Percentiles rank a stretch among this genome's conserved stretches.
Evolutionary conservation across 306 rosid genomes (phyloP).

Genomic region (Vigna radiata): DNA sequence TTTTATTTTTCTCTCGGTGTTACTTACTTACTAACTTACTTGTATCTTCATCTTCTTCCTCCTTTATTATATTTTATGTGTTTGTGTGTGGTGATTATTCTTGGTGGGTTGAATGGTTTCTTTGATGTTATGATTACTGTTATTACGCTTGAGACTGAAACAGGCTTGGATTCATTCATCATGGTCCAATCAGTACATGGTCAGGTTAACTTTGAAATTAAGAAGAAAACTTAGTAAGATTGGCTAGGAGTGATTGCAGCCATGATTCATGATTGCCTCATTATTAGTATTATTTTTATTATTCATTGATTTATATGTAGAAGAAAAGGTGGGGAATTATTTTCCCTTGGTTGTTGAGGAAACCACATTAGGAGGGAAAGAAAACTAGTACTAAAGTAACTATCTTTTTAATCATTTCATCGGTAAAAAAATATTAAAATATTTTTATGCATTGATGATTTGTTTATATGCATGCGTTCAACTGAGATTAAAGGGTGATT

Average conservation of each 20-base stretch:
- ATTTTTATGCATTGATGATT: too few relatives aligned
- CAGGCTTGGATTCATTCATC: constrained; percentile 2
- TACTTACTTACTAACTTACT: constrained; percentile 10
- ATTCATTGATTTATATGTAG: background rate
- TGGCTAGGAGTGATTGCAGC: constrained; percentile 10
- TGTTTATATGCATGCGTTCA: background rate
- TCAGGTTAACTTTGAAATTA: constrained; percentile 11
- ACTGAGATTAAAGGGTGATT: background rate
- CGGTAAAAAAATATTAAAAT: background rate
- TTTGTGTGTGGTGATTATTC: background rate
- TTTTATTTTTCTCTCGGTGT: background rate
- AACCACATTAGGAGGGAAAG: background rate
- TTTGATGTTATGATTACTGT: constrained; percentile 30
- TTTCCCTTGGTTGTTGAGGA: constrained; percentile 43
- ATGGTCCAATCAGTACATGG: constrained; percentile 19
- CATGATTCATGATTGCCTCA: constrained; percentile 32
- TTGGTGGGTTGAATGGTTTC: constrained; percentile 25
- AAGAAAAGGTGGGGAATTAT: constrained; percentile 20
- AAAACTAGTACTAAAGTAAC: background rate
- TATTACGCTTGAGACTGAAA: constrained; percentile 12
- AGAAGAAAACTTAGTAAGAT: background rate
- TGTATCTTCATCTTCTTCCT: background rate
- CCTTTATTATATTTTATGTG: background rate
- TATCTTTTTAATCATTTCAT: background rate
- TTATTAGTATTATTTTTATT: background rate